Conservation (phyloP, 139 green algal species). For the Chlorella vulgaris region DNA sequence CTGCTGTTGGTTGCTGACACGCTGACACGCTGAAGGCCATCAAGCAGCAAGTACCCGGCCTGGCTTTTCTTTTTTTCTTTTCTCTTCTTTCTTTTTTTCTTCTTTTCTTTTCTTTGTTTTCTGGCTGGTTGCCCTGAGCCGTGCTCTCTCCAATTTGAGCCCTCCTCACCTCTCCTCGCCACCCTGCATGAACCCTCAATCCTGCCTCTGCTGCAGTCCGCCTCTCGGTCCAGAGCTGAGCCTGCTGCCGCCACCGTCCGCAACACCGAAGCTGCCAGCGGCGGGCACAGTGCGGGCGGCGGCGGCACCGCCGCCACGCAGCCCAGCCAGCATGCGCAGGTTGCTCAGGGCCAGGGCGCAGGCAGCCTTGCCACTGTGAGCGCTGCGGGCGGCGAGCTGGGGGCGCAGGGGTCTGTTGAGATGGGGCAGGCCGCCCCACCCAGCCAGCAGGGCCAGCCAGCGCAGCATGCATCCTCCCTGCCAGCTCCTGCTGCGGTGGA, state of each 20-base stretch:
- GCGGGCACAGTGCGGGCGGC: not conserved
- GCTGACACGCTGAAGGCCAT: no score
- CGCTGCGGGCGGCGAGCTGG: slow-evolving; percentile 7
- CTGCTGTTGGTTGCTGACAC: no score
- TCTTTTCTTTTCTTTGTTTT: not conserved
- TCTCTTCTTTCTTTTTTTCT: not conserved
- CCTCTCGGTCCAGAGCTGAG: slow-evolving; percentile 18
- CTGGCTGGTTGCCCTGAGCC: no score
- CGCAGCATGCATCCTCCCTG: slow-evolving; percentile 1
- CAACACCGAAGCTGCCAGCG: slow-evolving; percentile 1
- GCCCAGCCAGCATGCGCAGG: slow-evolving; percentile 18
- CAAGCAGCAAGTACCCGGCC: no score
- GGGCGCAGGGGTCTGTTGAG: slow-evolving; percentile 6
- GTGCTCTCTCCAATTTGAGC: no score
- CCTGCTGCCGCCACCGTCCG: slow-evolving; percentile 6
- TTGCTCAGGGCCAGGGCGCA: not conserved
- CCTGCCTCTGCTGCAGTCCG: not conserved
- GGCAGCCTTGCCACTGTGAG: slow-evolving; percentile 23
- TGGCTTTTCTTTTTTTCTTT: no score
- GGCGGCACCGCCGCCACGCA: not conserved
- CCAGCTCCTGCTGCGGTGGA: not conserved
- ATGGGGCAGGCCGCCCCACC: slow-evolving; percentile 25
- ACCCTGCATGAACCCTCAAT: not conserved
- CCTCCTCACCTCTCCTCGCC: not conserved
- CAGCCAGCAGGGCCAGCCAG: not conserved